Conservation (phyloP, 768 basidiomycete species). For the Serendipita sp. region DNA sequence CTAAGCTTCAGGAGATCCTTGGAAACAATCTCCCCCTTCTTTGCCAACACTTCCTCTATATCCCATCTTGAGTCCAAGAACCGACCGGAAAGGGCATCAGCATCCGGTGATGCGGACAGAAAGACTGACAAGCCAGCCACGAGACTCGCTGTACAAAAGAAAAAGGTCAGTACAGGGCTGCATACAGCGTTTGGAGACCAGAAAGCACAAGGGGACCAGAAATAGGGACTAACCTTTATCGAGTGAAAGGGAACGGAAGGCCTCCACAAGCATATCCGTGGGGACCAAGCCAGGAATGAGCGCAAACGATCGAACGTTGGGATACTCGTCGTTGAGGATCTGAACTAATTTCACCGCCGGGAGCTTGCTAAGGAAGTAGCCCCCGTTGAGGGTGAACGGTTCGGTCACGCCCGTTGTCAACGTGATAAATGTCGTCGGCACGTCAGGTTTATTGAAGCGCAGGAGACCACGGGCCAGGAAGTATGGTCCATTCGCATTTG, state of each 20-base stretch:
- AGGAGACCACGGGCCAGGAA: neutral
- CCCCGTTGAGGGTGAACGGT: neutral
- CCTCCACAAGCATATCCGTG: conserved; percentile 1
- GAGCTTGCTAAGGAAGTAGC: neutral
- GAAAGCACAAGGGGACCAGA: no score
- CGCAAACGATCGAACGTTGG: neutral
- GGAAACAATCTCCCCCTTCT: neutral
- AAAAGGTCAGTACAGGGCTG: neutral
- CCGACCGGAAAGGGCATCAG: neutral
- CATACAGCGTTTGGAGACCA: neutral
- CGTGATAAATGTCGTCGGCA: neutral
- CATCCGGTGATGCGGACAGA: neutral
- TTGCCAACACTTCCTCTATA: neutral
- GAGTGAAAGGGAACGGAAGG: neutral
- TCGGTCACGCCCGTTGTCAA: neutral
- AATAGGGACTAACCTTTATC: neutral
- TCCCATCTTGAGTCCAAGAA: neutral
- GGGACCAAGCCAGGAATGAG: neutral
- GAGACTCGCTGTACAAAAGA: neutral
- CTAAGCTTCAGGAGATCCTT: neutral
- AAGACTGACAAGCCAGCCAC: neutral
- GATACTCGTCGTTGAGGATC: neutral
- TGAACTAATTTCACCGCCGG: neutral
- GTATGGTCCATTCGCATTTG: neutral
- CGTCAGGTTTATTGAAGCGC: neutral